A percentile compares a stretch with the other conserved stretches of the same genome.
Conservation (phyloP, 345 rosid species). For the Gossypium bickii region DNA sequence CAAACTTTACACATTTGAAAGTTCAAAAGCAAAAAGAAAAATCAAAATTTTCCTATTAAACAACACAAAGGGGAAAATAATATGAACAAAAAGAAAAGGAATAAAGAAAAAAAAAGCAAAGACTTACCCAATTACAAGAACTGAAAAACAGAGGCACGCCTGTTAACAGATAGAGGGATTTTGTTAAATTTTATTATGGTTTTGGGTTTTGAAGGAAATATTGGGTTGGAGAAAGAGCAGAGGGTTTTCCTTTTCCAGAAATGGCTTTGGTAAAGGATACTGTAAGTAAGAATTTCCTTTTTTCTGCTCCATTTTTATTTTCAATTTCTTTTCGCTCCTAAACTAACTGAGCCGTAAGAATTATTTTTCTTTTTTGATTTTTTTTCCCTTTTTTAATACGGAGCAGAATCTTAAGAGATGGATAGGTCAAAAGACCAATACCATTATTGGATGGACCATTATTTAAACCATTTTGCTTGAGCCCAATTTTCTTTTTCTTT, state of each 20-base stretch:
- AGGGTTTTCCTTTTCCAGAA: slow-evolving; percentile 20
- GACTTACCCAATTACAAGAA: background rate
- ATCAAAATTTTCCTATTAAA: background rate
- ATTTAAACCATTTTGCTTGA: background rate
- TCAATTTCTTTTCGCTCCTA: slow-evolving; percentile 30
- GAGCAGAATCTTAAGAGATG: background rate
- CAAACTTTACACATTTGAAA: background rate
- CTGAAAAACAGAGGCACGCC: background rate
- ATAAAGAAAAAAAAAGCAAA: background rate
- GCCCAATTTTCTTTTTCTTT: background rate
- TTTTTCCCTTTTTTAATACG: too few species aligned
- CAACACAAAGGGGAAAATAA: background rate
- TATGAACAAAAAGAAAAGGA: background rate
- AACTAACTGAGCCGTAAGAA: background rate
- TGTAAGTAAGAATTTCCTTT: background rate
- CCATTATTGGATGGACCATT: background rate
- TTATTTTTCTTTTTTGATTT: background rate
- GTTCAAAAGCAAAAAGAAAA: background rate
- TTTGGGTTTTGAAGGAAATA: background rate
- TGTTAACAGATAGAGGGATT: background rate
- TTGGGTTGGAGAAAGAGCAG: background rate
- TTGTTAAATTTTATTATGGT: background rate
- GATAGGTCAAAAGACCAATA: background rate
- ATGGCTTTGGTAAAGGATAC: slow-evolving; percentile 18
- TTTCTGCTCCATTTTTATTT: slow-evolving; percentile 34